phyloP scores from a whole-genome alignment of 1,284 basidiomycete genomes.

The Cryptococcus sp. region DNA sequence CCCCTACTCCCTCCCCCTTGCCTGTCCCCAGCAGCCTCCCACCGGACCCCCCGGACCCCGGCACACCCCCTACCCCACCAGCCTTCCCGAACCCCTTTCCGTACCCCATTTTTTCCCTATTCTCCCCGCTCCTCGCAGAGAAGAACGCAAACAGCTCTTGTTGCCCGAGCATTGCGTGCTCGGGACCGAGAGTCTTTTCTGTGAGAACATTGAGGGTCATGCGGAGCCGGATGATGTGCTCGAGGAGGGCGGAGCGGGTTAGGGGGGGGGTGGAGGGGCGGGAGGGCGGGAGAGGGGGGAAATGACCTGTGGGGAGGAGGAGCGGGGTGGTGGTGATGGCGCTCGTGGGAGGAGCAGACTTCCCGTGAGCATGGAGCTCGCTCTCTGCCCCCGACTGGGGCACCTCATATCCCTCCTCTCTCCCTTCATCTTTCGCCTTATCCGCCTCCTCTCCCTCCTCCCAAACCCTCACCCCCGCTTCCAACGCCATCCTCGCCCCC shows the following conservation, averaged over 20 bases:
- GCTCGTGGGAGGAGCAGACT: not conserved
- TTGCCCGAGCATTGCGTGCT: conserved; percentile 77
- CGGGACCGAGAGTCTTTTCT: conserved; percentile 81
- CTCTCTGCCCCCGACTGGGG: conserved; percentile 5
- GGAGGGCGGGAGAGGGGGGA: conserved; percentile 12
- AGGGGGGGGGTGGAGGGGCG: conserved; percentile 4
- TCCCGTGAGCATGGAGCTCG: not conserved
- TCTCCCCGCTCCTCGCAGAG: conserved; percentile 40
- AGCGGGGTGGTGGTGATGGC: not conserved
- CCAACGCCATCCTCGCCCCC: conserved; percentile 72
- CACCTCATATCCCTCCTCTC: too few species aligned
- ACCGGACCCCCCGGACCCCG: not conserved
- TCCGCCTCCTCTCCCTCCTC: conserved; percentile 24
- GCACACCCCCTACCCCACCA: conserved; percentile 5
- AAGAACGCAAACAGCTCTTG: conserved; percentile 83
- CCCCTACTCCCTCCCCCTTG: conserved; percentile 1
- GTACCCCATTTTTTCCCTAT: conserved; percentile 21
- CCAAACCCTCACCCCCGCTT: conserved; percentile 61
- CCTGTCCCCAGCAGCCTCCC: not conserved
- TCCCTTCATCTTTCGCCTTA: too few species aligned
- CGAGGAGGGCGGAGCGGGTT: conserved; percentile 64
- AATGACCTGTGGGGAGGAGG: conserved; percentile 17
- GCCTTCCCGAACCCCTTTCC: conserved; percentile 8
- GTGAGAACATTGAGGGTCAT: conserved; percentile 80
- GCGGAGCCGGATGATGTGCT: conserved; percentile 75